Percentiles rank a stretch among this genome's conserved stretches.
phyloP scores from a whole-genome alignment of 306 rosid species.

The Malus orientalis region DNA sequence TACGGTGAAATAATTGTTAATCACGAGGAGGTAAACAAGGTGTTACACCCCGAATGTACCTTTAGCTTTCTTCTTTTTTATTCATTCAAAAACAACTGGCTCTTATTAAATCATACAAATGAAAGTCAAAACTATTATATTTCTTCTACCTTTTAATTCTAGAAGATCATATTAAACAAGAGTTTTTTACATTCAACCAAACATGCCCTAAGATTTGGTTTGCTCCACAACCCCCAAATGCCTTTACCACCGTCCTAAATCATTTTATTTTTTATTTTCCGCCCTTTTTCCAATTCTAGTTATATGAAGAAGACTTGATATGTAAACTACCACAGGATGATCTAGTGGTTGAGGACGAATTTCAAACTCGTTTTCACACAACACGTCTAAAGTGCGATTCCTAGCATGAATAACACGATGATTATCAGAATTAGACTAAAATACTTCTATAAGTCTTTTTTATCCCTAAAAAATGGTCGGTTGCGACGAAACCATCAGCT shows the following conservation, averaged over 20 bases:
- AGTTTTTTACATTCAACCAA: not conserved
- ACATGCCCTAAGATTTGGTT: conserved; percentile 5
- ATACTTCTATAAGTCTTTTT: too few relatives aligned
- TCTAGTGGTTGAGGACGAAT: too few relatives aligned
- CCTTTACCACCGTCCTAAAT: conserved; percentile 8
- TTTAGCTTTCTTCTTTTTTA: too few relatives aligned
- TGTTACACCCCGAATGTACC: too few relatives aligned
- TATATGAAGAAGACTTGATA: not conserved
- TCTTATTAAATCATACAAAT: not conserved
- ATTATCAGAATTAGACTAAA: too few relatives aligned
- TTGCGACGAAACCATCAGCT: rapidly evolving
- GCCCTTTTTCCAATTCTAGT: not conserved
- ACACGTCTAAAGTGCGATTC: rapidly evolving
- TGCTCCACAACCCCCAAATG: not conserved
- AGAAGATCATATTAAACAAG: not conserved
- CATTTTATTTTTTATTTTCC: not conserved
- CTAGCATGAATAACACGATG: too few relatives aligned
- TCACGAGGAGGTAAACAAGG: too few relatives aligned
- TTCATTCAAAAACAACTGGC: not conserved
- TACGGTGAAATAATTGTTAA: too few relatives aligned
- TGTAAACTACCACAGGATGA: too few relatives aligned
- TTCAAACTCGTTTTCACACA: too few relatives aligned
- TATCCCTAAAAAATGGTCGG: too few relatives aligned
- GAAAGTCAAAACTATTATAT: not conserved
- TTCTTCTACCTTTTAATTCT: not conserved